Evolutionary conservation across 805 yeast species (phyloP).

Genomic region (Scheffersomyces amazonensis): DNA sequence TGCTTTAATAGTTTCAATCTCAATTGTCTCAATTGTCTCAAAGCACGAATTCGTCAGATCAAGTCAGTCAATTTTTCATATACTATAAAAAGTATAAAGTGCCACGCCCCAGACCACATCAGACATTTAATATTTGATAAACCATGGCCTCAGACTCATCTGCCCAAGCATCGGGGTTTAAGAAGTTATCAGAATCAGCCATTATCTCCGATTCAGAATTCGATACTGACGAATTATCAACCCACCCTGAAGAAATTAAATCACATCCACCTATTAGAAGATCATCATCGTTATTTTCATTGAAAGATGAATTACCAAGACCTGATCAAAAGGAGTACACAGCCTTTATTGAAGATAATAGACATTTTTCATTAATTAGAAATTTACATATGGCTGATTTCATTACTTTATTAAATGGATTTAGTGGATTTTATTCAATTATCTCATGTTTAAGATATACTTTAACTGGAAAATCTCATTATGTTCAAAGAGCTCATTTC

Average conservation of each 20-base stretch:
- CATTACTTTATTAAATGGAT: slow-evolving; percentile 91
- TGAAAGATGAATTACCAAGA: slow-evolving; percentile 61
- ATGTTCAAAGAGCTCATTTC: slow-evolving; percentile 83
- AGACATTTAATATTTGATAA: no score
- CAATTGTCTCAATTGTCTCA: no score
- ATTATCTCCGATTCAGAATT: slow-evolving; percentile 35
- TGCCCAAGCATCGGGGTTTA: slow-evolving; percentile 4
- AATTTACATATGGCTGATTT: slow-evolving; percentile 94
- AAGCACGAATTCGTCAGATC: no score
- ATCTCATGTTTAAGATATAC: slow-evolving; percentile 82
- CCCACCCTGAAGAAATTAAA: slow-evolving; percentile 5
- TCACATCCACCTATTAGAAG: slow-evolving; percentile 38
- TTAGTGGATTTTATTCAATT: slow-evolving; percentile 88
- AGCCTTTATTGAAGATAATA: slow-evolving; percentile 75
- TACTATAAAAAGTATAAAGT: no score
- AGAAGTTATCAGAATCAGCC: slow-evolving; percentile 15
- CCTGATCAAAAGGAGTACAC: slow-evolving; percentile 76
- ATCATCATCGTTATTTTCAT: slow-evolving; percentile 51
- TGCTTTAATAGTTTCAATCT: no score
- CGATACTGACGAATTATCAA: slow-evolving; percentile 20
- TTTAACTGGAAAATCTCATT: slow-evolving; percentile 63
- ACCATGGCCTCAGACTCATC: no score
- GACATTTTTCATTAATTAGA: slow-evolving; percentile 84
- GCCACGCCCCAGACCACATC: no score
- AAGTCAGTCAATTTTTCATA: no score